These are phyloP conservation scores for Silybum marianum DNA, from an alignment of 129 eudicot species.

Conservation along the genomic window DNA sequence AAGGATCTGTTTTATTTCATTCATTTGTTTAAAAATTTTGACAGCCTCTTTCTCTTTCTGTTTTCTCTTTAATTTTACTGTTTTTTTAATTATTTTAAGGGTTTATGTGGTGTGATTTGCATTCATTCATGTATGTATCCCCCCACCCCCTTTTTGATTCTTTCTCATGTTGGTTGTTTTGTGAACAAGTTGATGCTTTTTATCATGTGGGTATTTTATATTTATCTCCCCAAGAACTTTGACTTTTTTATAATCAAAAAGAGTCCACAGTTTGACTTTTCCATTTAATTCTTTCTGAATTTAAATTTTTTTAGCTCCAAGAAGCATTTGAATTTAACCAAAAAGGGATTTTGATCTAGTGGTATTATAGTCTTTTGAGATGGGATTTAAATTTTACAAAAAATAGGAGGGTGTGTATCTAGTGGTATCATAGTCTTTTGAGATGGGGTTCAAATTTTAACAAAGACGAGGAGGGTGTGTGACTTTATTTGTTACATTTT, in stretches of 20 bases:
- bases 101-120: slow-evolving; percentile 6
- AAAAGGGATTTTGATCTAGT: too few relatives aligned
- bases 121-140: not conserved
- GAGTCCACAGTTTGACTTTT: not conserved
- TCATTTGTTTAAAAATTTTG: not conserved
- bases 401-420: too few relatives aligned
- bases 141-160: too few relatives aligned
- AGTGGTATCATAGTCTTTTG: too few relatives aligned
- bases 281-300: not conserved
- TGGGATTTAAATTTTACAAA: too few relatives aligned
- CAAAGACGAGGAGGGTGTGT: too few relatives aligned
- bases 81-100: not conserved
- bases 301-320: not conserved
- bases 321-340: not conserved
- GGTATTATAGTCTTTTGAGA: too few relatives aligned
- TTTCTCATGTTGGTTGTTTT: not conserved
- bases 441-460: too few relatives aligned
- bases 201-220: not conserved
- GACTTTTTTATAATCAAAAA: not conserved
- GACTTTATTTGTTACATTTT: too few relatives aligned
- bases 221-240: not conserved
- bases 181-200: not conserved
- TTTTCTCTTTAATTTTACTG: not conserved
- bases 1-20: not conserved
- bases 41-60: not conserved